Evolutionary conservation across 768 basidiomycete species (phyloP).

Genomic region (Trametes cubensis): DNA sequence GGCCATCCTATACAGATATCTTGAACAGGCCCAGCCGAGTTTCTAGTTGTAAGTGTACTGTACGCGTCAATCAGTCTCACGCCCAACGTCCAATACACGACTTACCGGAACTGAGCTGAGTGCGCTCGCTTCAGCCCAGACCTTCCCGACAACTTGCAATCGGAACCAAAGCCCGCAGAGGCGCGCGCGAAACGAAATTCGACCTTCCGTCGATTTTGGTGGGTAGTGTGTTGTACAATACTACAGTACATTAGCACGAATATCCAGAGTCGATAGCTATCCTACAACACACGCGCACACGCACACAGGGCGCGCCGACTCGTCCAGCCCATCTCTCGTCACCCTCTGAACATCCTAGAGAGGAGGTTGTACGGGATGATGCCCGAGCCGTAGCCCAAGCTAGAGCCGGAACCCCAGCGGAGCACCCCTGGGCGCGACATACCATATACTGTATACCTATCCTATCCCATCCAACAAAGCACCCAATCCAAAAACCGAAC

Average conservation of each 20-base stretch:
- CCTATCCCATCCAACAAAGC: neutral
- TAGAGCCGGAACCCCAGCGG: too few relatives aligned
- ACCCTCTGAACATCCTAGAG: too few relatives aligned
- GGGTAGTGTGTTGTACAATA: neutral
- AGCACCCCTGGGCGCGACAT: neutral
- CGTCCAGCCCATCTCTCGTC: neutral
- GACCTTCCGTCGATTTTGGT: neutral
- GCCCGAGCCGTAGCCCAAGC: too few relatives aligned
- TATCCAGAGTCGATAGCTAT: neutral
- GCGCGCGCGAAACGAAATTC: neutral
- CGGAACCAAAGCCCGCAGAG: neutral
- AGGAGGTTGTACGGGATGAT: too few relatives aligned
- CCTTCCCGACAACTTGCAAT: neutral
- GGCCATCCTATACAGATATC: too few relatives aligned
- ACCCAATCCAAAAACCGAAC: neutral
- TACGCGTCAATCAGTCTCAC: too few relatives aligned
- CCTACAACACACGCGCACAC: neutral
- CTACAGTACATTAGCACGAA: conserved; percentile 4
- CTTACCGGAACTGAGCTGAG: too few relatives aligned
- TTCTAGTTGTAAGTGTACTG: too few relatives aligned
- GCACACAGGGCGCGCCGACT: neutral
- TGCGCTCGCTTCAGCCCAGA: too few relatives aligned
- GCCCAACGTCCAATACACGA: too few relatives aligned
- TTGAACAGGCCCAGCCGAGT: too few relatives aligned
- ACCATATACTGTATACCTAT: neutral